Evolutionary conservation across 225 moss, liverwort and hornwort species (phyloP).

Genomic region (Pseudoscleropodium purum): DNA sequence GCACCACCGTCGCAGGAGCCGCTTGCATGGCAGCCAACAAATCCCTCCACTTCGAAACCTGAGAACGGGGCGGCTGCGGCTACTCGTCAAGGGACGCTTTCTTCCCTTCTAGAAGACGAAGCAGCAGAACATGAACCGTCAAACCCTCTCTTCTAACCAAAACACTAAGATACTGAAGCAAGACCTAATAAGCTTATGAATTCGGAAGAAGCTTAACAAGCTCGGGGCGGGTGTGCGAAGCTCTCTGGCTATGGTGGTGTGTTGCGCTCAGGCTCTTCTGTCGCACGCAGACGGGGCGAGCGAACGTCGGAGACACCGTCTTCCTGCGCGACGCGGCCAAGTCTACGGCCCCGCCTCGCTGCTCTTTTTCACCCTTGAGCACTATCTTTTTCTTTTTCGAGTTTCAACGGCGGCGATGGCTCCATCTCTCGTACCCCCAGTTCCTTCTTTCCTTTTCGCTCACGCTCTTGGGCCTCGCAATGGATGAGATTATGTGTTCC

Average conservation of each 20-base stretch:
- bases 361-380: neutral
- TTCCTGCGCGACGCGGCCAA: neutral
- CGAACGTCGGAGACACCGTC: neutral
- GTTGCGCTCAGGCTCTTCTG: neutral
- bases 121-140: slow-evolving; percentile 6
- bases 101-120: neutral
- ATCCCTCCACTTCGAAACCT: slow-evolving; percentile 21
- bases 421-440: neutral
- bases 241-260: slow-evolving; percentile 18
- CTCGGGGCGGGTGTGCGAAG: neutral
- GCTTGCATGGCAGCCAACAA: slow-evolving; percentile 39
- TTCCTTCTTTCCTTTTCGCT: neutral
- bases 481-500: neutral
- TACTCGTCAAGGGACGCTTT: slow-evolving; percentile 9
- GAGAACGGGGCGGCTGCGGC: slow-evolving; percentile 26
- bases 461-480: neutral
- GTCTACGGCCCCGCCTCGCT: neutral
- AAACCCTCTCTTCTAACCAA: neutral
- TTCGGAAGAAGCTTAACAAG: neutral
- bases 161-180: neutral
- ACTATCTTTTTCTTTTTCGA: neutral
- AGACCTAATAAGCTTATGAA: neutral
- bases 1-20: slow-evolving; percentile 31
- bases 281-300: neutral
- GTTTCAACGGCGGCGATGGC: neutral